phyloP scores from a whole-genome alignment of 106 monocot species.

The Alisma plantagoaquatica region DNA sequence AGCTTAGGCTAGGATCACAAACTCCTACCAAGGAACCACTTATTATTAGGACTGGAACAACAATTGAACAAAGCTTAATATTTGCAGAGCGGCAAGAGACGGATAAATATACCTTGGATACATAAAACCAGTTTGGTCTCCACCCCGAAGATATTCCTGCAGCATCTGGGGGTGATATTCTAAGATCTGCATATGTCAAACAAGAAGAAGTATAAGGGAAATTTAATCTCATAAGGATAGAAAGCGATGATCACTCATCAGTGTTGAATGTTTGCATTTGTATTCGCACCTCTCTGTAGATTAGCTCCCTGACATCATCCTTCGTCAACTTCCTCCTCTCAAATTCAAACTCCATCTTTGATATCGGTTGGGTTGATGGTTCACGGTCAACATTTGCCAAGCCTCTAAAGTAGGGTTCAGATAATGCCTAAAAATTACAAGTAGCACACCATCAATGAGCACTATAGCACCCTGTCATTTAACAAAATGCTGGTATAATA shows the following conservation, averaged over 20 bases:
- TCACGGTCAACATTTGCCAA: conserved; percentile 53
- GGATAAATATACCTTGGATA: conserved; percentile 48
- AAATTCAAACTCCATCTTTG: conserved; percentile 79
- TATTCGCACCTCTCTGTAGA: conserved; percentile 81
- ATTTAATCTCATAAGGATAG: not conserved
- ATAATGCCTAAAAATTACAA: conserved; percentile 51
- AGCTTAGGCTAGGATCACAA: no score
- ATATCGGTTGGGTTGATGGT: conserved; percentile 64
- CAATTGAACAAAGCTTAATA: no score
- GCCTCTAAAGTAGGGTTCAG: conserved; percentile 58
- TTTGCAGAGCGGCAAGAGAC: no score
- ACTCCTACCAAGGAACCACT: no score
- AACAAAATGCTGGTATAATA: no score
- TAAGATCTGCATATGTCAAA: conserved; percentile 34
- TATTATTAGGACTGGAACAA: no score
- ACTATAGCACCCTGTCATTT: no score
- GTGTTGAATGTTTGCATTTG: no score
- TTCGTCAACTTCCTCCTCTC: conserved; percentile 69
- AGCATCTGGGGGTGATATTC: conserved; percentile 89
- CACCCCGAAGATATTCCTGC: conserved; percentile 59
- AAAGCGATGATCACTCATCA: no score
- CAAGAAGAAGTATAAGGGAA: not conserved
- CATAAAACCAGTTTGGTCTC: conserved; percentile 63
- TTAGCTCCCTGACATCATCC: conserved; percentile 69
- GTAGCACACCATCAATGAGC: no score